A percentile compares a stretch with the other conserved stretches of the same genome.
Evolutionary conservation across 768 basidiomycete species (phyloP).

Genomic region (Russula brevipes): DNA sequence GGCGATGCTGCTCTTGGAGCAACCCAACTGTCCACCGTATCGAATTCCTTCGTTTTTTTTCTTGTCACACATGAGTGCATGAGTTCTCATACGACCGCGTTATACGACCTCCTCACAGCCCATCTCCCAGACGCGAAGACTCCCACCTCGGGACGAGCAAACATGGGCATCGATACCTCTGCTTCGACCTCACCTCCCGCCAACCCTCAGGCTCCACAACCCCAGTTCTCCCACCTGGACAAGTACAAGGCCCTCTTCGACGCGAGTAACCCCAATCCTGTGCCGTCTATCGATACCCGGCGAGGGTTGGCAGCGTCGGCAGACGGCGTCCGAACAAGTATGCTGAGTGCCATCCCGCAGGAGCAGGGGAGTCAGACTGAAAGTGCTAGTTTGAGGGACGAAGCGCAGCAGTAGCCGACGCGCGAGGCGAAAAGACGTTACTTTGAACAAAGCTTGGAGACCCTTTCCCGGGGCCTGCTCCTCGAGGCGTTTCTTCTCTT

Average conservation of each 20-base stretch:
- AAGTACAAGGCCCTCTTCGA: slow-evolving; percentile 25
- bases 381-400: background rate
- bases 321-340: background rate
- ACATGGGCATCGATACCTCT: background rate
- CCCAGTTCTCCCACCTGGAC: slow-evolving; percentile 19
- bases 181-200: background rate
- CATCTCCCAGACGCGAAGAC: slow-evolving; percentile 14
- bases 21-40: slow-evolving; percentile 18
- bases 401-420: slow-evolving; percentile 10
- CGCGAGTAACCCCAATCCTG: slow-evolving; percentile 23
- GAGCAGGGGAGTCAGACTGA: slow-evolving; percentile 17
- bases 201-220: background rate
- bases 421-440: slow-evolving; percentile 33
- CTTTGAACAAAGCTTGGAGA: slow-evolving; percentile 82
- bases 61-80: too few relatives aligned
- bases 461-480: slow-evolving; percentile 94
- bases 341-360: slow-evolving; percentile 8
- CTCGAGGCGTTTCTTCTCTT: slow-evolving; percentile 77
- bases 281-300: slow-evolving; percentile 1
- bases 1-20: background rate
- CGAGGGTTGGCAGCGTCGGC: slow-evolving; percentile 3
- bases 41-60: too few relatives aligned
- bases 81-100: background rate
- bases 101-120: background rate
- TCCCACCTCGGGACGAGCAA: slow-evolving; percentile 18